A percentile compares a stretch with the other conserved stretches of the same genome.
phyloP scores from a whole-genome alignment of 2,329 filamentous ascomycete genomes.

The Cladophialophora bantiana region DNA sequence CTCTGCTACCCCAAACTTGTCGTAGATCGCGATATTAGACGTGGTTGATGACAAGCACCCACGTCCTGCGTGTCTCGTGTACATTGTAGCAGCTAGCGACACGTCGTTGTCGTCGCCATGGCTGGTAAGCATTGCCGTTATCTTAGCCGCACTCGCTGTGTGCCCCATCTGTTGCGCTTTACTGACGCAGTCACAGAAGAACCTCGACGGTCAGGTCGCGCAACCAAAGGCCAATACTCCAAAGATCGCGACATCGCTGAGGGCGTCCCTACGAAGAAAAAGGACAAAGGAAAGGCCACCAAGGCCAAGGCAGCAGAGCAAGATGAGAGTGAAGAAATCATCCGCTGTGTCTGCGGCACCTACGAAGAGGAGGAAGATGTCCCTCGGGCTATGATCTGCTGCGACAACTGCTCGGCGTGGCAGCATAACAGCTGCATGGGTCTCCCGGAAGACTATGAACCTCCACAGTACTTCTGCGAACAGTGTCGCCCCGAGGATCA shows the following conservation, averaged over 20 bases:
- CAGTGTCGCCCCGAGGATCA: conserved; percentile 85
- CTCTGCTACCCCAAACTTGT: conserved; percentile 23
- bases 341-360: conserved; percentile 91
- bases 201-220: conserved; percentile 90
- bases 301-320: conserved; percentile 55
- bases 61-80: conserved; percentile 29
- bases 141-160: conserved; percentile 10
- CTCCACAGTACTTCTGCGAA: conserved; percentile 91
- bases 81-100: conserved; percentile 29
- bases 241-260: conserved; percentile 80
- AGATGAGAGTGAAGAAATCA: conserved; percentile 72
- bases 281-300: conserved; percentile 55
- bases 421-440: conserved; percentile 98
- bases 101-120: conserved; percentile 53
- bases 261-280: conserved; percentile 60
- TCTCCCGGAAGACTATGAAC: conserved; percentile 76
- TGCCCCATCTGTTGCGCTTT: conserved; percentile 4
- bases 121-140: conserved; percentile 65
- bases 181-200: conserved; percentile 63
- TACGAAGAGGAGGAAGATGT: conserved; percentile 85
- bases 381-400: conserved; percentile 92
- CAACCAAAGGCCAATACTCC: conserved; percentile 94
- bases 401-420: conserved; percentile 91
- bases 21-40: conserved; percentile 38
- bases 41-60: conserved; percentile 35